A percentile compares a stretch with the other conserved stretches of the same genome.
Evolutionary conservation across 2,329 filamentous ascomycete species (phyloP).

Genomic region (Arachnomyces sp.): DNA sequence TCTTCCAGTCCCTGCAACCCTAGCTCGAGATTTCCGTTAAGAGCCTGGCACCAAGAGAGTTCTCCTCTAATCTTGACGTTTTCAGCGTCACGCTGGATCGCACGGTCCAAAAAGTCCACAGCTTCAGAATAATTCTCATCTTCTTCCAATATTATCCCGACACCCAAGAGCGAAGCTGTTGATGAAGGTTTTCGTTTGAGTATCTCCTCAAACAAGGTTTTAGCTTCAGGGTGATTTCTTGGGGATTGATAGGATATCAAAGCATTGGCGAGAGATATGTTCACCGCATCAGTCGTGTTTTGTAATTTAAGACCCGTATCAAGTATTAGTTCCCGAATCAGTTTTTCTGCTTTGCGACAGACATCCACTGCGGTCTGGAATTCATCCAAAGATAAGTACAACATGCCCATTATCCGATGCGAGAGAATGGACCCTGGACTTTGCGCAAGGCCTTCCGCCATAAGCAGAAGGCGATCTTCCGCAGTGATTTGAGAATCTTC

Average conservation of each 20-base stretch:
- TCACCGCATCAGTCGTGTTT: slow-evolving; percentile 66
- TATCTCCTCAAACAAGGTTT: slow-evolving; percentile 74
- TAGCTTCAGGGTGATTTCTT: slow-evolving; percentile 81
- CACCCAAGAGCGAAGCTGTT: slow-evolving; percentile 75
- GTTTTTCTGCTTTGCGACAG: slow-evolving; percentile 64
- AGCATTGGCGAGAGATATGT: slow-evolving; percentile 73
- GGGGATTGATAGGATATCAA: slow-evolving; percentile 86
- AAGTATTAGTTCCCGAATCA: slow-evolving; percentile 52
- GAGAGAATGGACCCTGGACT: slow-evolving; percentile 67
- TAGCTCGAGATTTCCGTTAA: slow-evolving; percentile 65
- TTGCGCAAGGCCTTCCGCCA: slow-evolving; percentile 63
- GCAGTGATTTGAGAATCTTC: slow-evolving; percentile 57
- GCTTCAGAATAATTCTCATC: slow-evolving; percentile 82
- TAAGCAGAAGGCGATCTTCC: slow-evolving; percentile 73
- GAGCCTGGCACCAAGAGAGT: slow-evolving; percentile 83
- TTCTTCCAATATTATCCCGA: slow-evolving; percentile 87
- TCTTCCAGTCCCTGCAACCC: slow-evolving; percentile 64
- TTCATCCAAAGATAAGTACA: slow-evolving; percentile 78
- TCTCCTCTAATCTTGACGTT: slow-evolving; percentile 79
- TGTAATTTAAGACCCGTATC: slow-evolving; percentile 63
- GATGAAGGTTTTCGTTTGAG: slow-evolving; percentile 67
- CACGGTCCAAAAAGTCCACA: slow-evolving; percentile 69
- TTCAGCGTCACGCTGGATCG: slow-evolving; percentile 61
- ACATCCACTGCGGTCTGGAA: slow-evolving; percentile 73
- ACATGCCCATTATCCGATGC: slow-evolving; percentile 73